phyloP scores from a whole-genome alignment of 1,139 yeast genomes.

The Yamadazyma mexicana region DNA sequence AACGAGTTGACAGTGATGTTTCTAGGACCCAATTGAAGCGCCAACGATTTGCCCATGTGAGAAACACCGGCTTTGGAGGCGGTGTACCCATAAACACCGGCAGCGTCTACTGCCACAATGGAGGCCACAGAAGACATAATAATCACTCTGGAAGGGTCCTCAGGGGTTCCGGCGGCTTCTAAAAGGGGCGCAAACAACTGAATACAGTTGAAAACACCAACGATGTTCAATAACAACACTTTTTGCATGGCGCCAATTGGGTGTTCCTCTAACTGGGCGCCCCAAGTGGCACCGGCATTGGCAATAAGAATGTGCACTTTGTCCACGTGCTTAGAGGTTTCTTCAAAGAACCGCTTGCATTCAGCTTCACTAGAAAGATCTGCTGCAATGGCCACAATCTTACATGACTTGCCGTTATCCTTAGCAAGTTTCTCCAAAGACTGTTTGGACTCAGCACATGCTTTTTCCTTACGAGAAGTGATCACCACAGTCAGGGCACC shows the following conservation, averaged over 20 bases:
- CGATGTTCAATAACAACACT: constrained; percentile 63
- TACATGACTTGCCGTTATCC: constrained; percentile 40
- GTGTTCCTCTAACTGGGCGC: constrained; percentile 62
- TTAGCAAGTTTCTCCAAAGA: constrained; percentile 49
- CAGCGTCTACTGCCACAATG: constrained; percentile 44
- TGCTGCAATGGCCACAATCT: constrained; percentile 57
- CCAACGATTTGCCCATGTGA: constrained; percentile 65
- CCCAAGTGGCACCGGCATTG: constrained; percentile 85
- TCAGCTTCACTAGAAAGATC: constrained; percentile 59
- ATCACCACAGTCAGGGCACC: constrained; percentile 67
- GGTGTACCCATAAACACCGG: constrained; percentile 66
- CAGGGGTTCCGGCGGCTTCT: constrained; percentile 51
- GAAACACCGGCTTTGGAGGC: constrained; percentile 80
- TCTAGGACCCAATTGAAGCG: constrained; percentile 64
- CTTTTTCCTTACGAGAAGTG: constrained; percentile 64
- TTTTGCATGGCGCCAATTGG: constrained; percentile 64
- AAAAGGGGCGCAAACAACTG: constrained; percentile 62
- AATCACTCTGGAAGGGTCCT: constrained; percentile 66
- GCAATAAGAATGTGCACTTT: constrained; percentile 67
- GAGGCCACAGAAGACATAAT: constrained; percentile 67
- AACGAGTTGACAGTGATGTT: constrained; percentile 66
- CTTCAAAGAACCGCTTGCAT: constrained; percentile 44
- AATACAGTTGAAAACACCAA: constrained; percentile 70
- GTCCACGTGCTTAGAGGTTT: constrained; percentile 40
- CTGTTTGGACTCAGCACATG: constrained; percentile 60